Evolutionary conservation across 192 early-diverging fungal species (phyloP), one percentile per base, ranked within the genome.

Genomic region (Chytriomyces sp.): DNA sequence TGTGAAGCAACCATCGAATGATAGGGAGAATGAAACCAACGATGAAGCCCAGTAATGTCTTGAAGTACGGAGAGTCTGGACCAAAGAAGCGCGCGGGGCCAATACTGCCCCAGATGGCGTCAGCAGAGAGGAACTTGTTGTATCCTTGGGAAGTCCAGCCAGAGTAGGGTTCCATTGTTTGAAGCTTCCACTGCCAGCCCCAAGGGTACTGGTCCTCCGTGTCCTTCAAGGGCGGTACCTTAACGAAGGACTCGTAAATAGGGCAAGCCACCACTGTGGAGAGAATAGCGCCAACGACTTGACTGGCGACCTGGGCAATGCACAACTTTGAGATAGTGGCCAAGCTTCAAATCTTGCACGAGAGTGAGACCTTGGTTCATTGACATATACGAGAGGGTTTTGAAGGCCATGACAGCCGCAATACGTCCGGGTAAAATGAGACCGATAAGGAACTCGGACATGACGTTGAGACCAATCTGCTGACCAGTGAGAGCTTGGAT

Each of bases 331-430:
- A 87, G 77, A 74, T 91, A 92, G 59, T 90, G 89, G 49, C 88
- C 89, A n/a, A 92, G 78, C 66, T 93, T 93, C 7, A 93, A 75
- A 77, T 91, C 91, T 34, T 64, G 53, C 14, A 85, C 70, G 32
- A 95, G 88, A 49, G 80, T 82, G 37, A 95, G 75, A 52, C 88
- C 91, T 82, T 96, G 93, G 19, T 81, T 73, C 78, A 93, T 81
- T 4, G 86, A 83, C 70, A 93, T 94, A 71, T 91, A 92, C 40
- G 90, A n/a, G n/a, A n/a, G n/a, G n/a, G n/a, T n/a, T n/a, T n/a
- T n/a, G n/a, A n/a, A n/a, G n/a, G n/a, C n/a, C n/a, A n/a, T n/a
- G n/a, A n/a, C n/a, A n/a, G n/a, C n/a, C n/a, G n/a, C n/a, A n/a
- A n/a, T n/a, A n/a, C n/a, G n/a, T n/a, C n/a, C n/a, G n/a, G n/a